A percentile compares a stretch with the other conserved stretches of the same genome.
These are phyloP conservation scores for Phyllosticta citrichinensis DNA, from an alignment of 2,329 filamentous ascomycete genomes.

Conservation along the genomic window DNA sequence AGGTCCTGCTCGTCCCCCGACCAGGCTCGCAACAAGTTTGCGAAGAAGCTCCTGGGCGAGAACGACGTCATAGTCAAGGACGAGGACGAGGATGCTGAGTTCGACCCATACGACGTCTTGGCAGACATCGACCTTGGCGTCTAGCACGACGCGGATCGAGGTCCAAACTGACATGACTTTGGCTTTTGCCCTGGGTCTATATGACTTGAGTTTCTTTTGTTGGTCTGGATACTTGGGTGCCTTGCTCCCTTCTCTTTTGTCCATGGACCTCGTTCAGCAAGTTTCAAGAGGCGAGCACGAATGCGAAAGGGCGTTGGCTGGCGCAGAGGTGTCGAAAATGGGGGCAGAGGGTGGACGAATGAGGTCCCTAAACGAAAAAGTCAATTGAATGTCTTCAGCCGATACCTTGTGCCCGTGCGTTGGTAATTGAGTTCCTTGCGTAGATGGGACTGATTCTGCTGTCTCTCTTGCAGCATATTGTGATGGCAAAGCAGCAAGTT, in stretches of 20 bases:
- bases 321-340: too few relatives aligned
- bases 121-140: not conserved
- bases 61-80: not conserved
- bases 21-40: not conserved
- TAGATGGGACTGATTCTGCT: not conserved
- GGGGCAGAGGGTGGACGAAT: too few relatives aligned
- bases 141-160: not conserved
- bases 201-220: not conserved
- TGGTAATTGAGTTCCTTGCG: not conserved
- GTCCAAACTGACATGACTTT: not conserved
- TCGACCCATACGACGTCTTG: not conserved
- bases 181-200: not conserved
- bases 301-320: too few relatives aligned
- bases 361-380: too few relatives aligned
- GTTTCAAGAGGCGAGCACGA: too few relatives aligned
- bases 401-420: not conserved
- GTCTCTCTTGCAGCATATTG: too few relatives aligned
- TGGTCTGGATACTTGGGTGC: too few relatives aligned
- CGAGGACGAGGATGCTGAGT: not conserved
- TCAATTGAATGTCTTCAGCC: too few relatives aligned
- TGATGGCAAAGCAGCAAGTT: not conserved
- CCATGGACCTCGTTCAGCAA: too few relatives aligned
- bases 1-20: not conserved
- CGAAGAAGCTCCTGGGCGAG: not conserved
- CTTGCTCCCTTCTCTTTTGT: too few relatives aligned